Evolutionary conservation across 805 yeast genomes (phyloP), one percentile per base, ranked within the genome.

Genomic region (Suhomyces pyralidae): DNA sequence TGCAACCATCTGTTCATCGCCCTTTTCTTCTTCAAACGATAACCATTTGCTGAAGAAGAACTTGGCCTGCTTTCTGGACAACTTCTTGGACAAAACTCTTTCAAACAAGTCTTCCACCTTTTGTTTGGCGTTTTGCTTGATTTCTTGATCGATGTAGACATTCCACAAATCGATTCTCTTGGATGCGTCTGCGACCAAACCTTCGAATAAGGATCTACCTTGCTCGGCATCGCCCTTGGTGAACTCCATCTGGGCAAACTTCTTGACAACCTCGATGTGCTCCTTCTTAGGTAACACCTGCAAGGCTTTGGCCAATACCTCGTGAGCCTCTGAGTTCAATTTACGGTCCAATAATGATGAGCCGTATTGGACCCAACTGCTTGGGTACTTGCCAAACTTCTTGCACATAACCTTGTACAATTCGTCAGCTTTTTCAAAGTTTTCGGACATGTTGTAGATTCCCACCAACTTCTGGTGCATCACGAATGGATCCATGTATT

Each of bases 41-140:
- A 91, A 81, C 97, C 97, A 92, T 67, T 93, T 93, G 61, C 85
- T 88, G 76, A 91, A 92, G 81, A 93, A 90, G 76, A 89, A 90
- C 71, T 90, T 91, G 61, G 97, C 97, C 73, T 91, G 97, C 68
- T 92, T 93, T 65, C 86, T 82, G 4, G 88, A 79, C 49, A 93
- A 68, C 70, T 89, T 90, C 69, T 76, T 77, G 30, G 77, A 64
- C 43, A 88, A 63, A 3, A 87, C 89, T 67, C 98, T 82, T 68
- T 92, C 97, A 61, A 91, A 92, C 55, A 93, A 75, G 17, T 82
- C 87, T 64, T 86, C 93, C 36, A 84, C 87, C 68, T 83, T 85
- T 59, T 74, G 73, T 69, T 84, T 85, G 49, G 84, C 86, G 50
- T 79, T 81, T 26, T 70, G 65, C 70, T 90, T 91, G 62, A 90